Conservation (phyloP, 2,329 filamentous ascomycete species). For the Scedosporium minutisporum region DNA sequence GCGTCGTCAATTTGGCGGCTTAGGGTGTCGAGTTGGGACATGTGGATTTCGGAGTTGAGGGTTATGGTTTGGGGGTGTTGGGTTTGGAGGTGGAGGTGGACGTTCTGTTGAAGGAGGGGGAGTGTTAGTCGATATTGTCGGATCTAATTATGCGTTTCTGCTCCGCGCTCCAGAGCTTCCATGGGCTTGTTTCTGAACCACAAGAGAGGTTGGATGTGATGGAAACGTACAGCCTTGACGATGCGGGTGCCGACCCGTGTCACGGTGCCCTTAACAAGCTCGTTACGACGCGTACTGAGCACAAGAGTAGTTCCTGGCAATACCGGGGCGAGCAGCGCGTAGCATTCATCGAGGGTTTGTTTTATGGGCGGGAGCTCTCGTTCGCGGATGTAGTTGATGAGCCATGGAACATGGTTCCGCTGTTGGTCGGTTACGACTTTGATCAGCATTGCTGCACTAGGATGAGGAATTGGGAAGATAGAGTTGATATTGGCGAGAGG, state of each 20-base stretch:
- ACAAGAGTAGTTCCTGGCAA: constrained; percentile 84
- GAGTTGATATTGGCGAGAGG: not conserved
- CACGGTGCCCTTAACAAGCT: constrained; percentile 84
- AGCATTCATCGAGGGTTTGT: constrained; percentile 76
- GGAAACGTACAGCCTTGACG: constrained; percentile 67
- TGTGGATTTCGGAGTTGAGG: constrained; percentile 41
- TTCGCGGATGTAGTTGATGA: constrained; percentile 35
- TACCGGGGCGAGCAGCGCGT: constrained; percentile 71
- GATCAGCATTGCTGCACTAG: not conserved
- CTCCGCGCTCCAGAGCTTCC: too few relatives aligned
- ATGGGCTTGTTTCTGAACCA: not conserved
- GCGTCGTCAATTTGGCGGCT: constrained; percentile 73
- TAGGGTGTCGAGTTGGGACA: constrained; percentile 62
- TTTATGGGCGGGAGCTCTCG: constrained; percentile 38
- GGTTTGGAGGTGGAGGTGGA: constrained; percentile 68
- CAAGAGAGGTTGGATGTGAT: not conserved
- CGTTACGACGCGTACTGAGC: constrained; percentile 75
- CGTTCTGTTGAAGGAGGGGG: constrained; percentile 40
- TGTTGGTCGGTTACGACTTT: constrained; percentile 16
- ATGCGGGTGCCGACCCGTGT: constrained; percentile 85
- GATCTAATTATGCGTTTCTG: not conserved
- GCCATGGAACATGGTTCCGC: constrained; percentile 46
- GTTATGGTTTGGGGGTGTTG: constrained; percentile 42
- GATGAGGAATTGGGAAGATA: not conserved
- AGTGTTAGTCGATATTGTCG: not conserved